These are phyloP conservation scores for Wickerhamiella cacticola DNA, from an alignment of 805 yeast genomes.

Conservation along the genomic window DNA sequence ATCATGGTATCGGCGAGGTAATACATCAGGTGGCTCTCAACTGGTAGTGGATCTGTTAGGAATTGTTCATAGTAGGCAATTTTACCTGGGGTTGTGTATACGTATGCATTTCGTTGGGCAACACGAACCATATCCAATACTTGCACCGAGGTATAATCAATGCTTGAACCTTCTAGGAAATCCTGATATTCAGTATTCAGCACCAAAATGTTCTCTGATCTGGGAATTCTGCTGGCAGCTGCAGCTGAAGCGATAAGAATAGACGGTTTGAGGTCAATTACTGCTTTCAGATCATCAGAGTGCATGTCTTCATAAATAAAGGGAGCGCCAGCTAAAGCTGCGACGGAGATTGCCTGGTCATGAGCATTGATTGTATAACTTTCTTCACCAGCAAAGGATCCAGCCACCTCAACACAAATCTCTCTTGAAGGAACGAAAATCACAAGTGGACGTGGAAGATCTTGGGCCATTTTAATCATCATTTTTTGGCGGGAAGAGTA, in stretches of 20 bases:
- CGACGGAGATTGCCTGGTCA: background rate
- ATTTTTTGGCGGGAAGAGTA: background rate
- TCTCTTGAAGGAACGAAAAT: background rate
- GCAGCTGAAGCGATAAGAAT: slow-evolving; percentile 54
- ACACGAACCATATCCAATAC: slow-evolving; percentile 26
- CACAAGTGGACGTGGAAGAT: background rate
- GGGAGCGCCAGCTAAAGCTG: background rate
- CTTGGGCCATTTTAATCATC: background rate
- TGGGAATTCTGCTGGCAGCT: slow-evolving; percentile 31
- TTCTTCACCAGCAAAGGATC: background rate
- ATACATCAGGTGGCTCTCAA: slow-evolving; percentile 61
- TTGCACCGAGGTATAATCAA: slow-evolving; percentile 56
- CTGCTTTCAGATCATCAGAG: slow-evolving; percentile 40
- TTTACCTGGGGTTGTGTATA: slow-evolving; percentile 47
- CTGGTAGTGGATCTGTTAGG: slow-evolving; percentile 61
- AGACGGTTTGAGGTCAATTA: slow-evolving; percentile 39
- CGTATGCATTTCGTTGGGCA: slow-evolving; percentile 30
- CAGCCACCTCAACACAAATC: background rate
- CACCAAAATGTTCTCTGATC: slow-evolving; percentile 37
- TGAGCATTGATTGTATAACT: background rate
- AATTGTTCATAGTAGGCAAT: slow-evolving; percentile 59
- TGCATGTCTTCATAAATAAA: slow-evolving; percentile 38
- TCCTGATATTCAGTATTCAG: slow-evolving; percentile 63
- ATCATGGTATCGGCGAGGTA: slow-evolving; percentile 55
- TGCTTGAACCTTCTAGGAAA: slow-evolving; percentile 56